These are phyloP conservation scores for Xeromyces bisporus DNA, from an alignment of 495 filamentous ascomycete species.

Conservation along the genomic window DNA sequence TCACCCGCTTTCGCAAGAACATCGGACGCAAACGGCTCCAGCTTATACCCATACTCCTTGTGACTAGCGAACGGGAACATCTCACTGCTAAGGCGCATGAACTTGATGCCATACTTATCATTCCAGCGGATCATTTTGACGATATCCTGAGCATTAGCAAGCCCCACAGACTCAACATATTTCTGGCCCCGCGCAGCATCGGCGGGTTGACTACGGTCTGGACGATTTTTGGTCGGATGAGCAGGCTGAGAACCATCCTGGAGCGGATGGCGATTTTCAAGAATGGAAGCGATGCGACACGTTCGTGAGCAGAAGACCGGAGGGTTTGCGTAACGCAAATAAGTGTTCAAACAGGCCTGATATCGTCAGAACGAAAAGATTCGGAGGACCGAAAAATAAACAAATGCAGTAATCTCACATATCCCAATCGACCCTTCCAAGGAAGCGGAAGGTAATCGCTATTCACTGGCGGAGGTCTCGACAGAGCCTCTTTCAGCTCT, in stretches of 20 bases:
- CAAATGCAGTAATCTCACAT: slow-evolving; percentile 45
- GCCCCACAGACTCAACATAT: slow-evolving; percentile 61
- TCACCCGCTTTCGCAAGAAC: slow-evolving; percentile 60
- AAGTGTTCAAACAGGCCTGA: slow-evolving; percentile 83
- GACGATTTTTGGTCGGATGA: slow-evolving; percentile 67
- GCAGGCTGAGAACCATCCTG: slow-evolving; percentile 55
- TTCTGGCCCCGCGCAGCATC: slow-evolving; percentile 43
- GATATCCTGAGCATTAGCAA: slow-evolving; percentile 72
- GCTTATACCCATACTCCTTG: slow-evolving; percentile 68
- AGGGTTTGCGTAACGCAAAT: slow-evolving; percentile 70
- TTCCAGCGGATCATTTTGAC: slow-evolving; percentile 85
- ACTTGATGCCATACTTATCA: slow-evolving; percentile 80
- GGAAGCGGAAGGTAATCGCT: slow-evolving; percentile 76
- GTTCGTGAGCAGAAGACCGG: slow-evolving; percentile 84
- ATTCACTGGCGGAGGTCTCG: slow-evolving; percentile 62
- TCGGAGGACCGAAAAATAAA: not conserved
- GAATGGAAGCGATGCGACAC: slow-evolving; percentile 76
- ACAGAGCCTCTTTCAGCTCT: slow-evolving; percentile 32
- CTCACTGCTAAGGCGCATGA: slow-evolving; percentile 80
- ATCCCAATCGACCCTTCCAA: slow-evolving; percentile 85
- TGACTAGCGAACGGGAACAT: slow-evolving; percentile 97
- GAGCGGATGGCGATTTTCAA: slow-evolving; percentile 75
- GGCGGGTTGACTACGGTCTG: slow-evolving; percentile 51
- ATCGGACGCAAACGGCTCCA: slow-evolving; percentile 72
- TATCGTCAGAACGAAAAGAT: not conserved